Conservation (phyloP, 352 stramenopile genomes). For the Globisporangium nagaii region DNA sequence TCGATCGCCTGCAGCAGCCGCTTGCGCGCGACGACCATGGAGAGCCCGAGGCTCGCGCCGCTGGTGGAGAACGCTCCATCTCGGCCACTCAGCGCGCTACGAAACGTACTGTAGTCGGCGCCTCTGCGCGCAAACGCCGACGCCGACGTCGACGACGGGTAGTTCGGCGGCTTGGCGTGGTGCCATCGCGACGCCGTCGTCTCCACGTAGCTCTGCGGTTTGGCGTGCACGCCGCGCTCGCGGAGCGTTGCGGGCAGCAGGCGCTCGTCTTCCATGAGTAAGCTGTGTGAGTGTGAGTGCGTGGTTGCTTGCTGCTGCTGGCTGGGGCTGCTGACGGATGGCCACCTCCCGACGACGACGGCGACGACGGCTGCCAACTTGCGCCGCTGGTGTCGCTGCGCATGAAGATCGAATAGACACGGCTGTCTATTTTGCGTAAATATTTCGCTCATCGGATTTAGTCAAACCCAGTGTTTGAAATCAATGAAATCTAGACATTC, state of each 20-base stretch:
- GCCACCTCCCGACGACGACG: no score
- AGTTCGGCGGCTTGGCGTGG: constrained; percentile 8
- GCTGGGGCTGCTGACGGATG: background rate
- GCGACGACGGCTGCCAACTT: no score
- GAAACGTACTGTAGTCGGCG: constrained; percentile 11
- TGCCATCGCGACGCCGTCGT: constrained; percentile 1
- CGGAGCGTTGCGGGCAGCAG: background rate
- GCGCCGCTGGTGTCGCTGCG: no score
- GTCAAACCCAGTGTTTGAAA: no score
- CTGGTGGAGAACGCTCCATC: constrained; percentile 2
- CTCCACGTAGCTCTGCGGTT: background rate
- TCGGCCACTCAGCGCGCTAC: background rate
- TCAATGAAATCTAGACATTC: no score
- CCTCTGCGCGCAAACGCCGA: background rate
- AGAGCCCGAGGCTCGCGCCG: constrained; percentile 33
- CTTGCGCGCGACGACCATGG: constrained; percentile 36
- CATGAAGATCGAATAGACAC: no score
- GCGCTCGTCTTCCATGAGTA: background rate
- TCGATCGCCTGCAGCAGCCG: constrained; percentile 63
- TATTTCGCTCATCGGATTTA: no score
- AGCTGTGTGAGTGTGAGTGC: background rate
- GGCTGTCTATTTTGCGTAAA: no score
- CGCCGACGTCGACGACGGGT: background rate
- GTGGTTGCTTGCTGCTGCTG: background rate
- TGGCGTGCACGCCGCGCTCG: constrained; percentile 1